These are phyloP conservation scores for Leccinellum rugosiceps DNA, from an alignment of 768 basidiomycete genomes.

Conservation along the genomic window DNA sequence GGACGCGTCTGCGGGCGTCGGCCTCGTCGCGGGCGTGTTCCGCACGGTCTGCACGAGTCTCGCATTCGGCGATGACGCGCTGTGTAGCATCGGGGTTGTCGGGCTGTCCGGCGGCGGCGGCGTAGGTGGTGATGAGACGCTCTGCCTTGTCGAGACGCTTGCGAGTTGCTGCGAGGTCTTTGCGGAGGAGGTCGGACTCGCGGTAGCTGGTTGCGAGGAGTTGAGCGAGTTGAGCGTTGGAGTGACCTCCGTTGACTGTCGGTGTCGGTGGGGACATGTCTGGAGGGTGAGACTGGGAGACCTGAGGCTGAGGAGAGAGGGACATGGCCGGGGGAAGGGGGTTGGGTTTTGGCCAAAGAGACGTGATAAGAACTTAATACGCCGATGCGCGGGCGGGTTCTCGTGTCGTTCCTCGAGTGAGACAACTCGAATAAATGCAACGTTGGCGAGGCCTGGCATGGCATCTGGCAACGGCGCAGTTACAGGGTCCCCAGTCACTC, in stretches of 20 bases:
- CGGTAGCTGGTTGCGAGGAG: constrained; percentile 53
- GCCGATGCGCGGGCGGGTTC: neutral
- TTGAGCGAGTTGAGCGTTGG: constrained; percentile 53
- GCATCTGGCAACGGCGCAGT: constrained; percentile 14
- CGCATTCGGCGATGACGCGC: constrained; percentile 42
- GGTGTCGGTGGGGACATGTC: constrained; percentile 17
- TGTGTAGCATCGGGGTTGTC: constrained; percentile 26
- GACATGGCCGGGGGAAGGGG: constrained; percentile 13
- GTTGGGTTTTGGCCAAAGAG: neutral
- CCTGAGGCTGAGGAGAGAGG: constrained; percentile 14
- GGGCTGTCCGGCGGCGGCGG: neutral
- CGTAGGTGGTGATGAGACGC: constrained; percentile 35
- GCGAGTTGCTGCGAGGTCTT: constrained; percentile 40
- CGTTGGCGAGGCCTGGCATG: constrained; percentile 30
- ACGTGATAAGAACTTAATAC: neutral
- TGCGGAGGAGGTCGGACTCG: constrained; percentile 49
- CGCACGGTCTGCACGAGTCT: constrained; percentile 47
- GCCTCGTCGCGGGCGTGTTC: constrained; percentile 56
- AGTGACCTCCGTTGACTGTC: constrained; percentile 21
- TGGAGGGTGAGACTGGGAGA: neutral
- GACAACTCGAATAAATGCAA: constrained; percentile 7
- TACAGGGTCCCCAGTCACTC: constrained; percentile 20
- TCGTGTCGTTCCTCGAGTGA: neutral
- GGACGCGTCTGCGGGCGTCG: constrained; percentile 41
- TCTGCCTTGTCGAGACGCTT: constrained; percentile 57